Evolutionary conservation across 768 basidiomycete genomes (phyloP).

Genomic region (Dictyophora rubrovolvata): DNA sequence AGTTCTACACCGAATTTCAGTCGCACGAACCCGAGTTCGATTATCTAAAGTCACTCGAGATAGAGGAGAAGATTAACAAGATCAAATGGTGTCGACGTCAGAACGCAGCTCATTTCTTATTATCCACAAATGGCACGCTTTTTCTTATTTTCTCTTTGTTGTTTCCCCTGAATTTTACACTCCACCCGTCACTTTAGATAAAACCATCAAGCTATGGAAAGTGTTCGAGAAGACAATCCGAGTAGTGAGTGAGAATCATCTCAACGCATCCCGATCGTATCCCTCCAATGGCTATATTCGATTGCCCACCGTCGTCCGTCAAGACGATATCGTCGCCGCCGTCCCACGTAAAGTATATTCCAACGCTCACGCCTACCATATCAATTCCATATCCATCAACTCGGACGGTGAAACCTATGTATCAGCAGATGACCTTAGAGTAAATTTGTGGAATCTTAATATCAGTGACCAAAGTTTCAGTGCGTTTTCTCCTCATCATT

Average conservation of each 20-base stretch:
- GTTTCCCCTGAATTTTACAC: not conserved
- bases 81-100: conserved; percentile 99
- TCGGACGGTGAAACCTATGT: conserved; percentile 99
- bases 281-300: conserved; percentile 61
- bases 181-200: conserved; percentile 53
- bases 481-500: conserved; percentile 33
- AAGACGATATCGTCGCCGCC: conserved; percentile 97
- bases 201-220: conserved; percentile 99
- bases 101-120: conserved; percentile 92
- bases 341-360: conserved; percentile 98
- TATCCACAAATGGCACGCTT: conserved; percentile 87
- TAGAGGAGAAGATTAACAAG: conserved; percentile 99
- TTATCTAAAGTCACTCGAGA: conserved; percentile 98
- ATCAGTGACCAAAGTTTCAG: conserved; percentile 99
- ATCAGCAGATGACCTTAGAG: conserved; percentile 93
- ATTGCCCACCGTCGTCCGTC: conserved; percentile 83
- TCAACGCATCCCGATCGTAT: conserved; percentile 21
- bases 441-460: conserved; percentile 98
- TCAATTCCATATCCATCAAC: conserved; percentile 99
- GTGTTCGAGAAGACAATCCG: conserved; percentile 98
- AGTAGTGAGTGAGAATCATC: conserved; percentile 95
- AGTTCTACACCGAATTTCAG: conserved; percentile 99
- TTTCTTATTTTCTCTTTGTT: not conserved
- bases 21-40: conserved; percentile 99
- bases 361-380: conserved; percentile 99